Evolutionary conservation across 73 alveolate species (phyloP).

Genomic region (Paramecium primaurelia): DNA sequence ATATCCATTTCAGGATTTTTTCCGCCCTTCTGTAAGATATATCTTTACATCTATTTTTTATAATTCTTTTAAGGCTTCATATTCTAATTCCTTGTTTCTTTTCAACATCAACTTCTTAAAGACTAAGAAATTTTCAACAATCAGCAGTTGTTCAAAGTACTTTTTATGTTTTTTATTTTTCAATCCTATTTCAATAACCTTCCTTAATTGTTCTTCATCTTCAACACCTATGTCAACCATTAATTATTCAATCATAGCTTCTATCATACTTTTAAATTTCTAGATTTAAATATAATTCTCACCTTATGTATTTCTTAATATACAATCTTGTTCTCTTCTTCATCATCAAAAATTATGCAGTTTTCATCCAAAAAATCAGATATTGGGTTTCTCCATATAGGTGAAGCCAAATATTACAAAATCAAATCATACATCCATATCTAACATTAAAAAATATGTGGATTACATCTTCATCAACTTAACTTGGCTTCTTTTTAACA

Average conservation of each 20-base stretch:
- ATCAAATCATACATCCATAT: constrained; percentile 55
- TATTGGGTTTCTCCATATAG: constrained; percentile 56
- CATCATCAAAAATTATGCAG: constrained; percentile 85
- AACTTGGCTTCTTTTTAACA: background rate
- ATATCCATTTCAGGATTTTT: background rate
- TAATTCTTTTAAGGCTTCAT: constrained; percentile 70
- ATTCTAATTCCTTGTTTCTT: constrained; percentile 80
- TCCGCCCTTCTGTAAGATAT: background rate
- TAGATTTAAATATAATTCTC: background rate
- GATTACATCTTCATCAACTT: background rate
- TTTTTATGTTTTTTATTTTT: constrained; percentile 67
- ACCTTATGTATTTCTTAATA: constrained; percentile 26
- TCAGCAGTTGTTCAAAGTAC: constrained; percentile 65
- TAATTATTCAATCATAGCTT: constrained; percentile 74
- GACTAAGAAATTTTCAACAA: constrained; percentile 74
- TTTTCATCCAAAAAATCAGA: constrained; percentile 72
- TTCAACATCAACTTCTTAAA: constrained; percentile 85
- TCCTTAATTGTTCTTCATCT: constrained; percentile 62
- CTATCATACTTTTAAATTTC: constrained; percentile 81
- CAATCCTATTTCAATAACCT: constrained; percentile 51
- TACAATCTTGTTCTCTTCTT: constrained; percentile 84
- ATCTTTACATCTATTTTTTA: background rate
- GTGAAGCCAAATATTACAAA: constrained; percentile 50
- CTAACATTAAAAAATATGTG: background rate
- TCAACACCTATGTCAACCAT: constrained; percentile 81